These are phyloP conservation scores for Stephanodiscus triporus DNA, from an alignment of 108 stramenopile genomes.

Conservation along the genomic window DNA sequence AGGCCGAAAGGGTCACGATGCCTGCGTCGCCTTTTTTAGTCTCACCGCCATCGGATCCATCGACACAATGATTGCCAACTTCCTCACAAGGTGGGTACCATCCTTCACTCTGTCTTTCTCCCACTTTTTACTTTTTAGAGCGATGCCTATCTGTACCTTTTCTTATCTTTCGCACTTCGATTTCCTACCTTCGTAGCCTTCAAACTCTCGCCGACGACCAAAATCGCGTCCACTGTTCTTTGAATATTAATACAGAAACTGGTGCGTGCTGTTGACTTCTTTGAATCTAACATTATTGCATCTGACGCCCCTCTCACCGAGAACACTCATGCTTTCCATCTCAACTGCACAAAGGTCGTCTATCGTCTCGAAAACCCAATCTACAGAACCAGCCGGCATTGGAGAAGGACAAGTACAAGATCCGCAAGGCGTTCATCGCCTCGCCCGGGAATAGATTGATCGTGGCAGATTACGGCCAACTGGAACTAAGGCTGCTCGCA, in stretches of 20 bases:
- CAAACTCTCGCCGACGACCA: conserved; percentile 90
- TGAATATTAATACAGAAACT: conserved; percentile 99
- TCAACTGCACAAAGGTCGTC: conserved; percentile 89
- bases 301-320: neutral
- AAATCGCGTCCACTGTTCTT: conserved; percentile 92
- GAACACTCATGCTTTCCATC: neutral
- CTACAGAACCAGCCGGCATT: conserved; percentile 99
- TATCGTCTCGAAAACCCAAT: conserved; percentile 95
- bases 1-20: conserved; percentile 83
- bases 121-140: neutral
- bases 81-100: conserved; percentile 57
- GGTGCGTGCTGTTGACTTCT: neutral
- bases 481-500: conserved; percentile 96
- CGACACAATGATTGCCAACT: conserved; percentile 96
- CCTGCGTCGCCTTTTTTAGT: conserved; percentile 91
- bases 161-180: neutral
- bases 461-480: conserved; percentile 99
- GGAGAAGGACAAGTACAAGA: conserved; percentile 96
- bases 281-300: neutral
- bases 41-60: conserved; percentile 91
- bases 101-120: neutral
- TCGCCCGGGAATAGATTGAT: conserved; percentile 92
- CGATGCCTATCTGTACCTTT: neutral
- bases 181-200: conserved; percentile 46
- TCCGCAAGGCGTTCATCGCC: conserved; percentile 91